Evolutionary conservation across 2,329 filamentous ascomycete genomes (phyloP).

Genomic region (Hypoxylon sp.): DNA sequence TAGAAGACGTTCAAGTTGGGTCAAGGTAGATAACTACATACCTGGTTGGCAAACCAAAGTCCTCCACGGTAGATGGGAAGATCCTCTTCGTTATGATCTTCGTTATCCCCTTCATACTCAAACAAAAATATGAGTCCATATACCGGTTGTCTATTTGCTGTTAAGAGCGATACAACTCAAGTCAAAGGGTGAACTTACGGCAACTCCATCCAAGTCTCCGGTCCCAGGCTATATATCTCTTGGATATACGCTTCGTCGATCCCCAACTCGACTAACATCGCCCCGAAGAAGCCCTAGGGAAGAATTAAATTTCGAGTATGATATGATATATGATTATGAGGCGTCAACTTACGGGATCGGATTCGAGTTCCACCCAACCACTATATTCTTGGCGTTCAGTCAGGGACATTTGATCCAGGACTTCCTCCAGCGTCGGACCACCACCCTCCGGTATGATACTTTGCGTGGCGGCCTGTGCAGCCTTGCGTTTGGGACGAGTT

Average conservation of each 20-base stretch:
- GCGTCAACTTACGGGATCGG: constrained; percentile 76
- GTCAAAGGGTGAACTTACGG: constrained; percentile 61
- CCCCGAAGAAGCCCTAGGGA: constrained; percentile 81
- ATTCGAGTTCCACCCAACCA: constrained; percentile 87
- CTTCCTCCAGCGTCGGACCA: constrained; percentile 55
- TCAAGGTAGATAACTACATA: constrained; percentile 51
- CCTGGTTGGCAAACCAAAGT: constrained; percentile 96
- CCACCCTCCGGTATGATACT: constrained; percentile 52
- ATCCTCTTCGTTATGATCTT: constrained; percentile 58
- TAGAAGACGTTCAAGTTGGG: constrained; percentile 22
- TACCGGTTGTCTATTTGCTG: constrained; percentile 71
- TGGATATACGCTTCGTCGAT: constrained; percentile 78
- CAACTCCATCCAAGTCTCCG: constrained; percentile 70
- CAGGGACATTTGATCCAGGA: constrained; percentile 60
- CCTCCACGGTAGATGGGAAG: constrained; percentile 66
- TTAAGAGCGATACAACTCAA: constrained; percentile 44
- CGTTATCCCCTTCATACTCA: constrained; percentile 70
- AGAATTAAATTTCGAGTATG: constrained; percentile 29
- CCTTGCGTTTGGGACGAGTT: constrained; percentile 60
- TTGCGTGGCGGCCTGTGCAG: constrained; percentile 51
- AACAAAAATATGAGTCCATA: constrained; percentile 93
- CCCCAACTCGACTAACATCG: constrained; percentile 83
- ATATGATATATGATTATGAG: background rate
- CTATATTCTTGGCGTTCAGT: constrained; percentile 72
- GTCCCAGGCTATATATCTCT: constrained; percentile 81